Evolutionary conservation across 2,329 filamentous ascomycete species (phyloP), one percentile per base, ranked within the genome.

Genomic region (Fragosphaeria purpurea): DNA sequence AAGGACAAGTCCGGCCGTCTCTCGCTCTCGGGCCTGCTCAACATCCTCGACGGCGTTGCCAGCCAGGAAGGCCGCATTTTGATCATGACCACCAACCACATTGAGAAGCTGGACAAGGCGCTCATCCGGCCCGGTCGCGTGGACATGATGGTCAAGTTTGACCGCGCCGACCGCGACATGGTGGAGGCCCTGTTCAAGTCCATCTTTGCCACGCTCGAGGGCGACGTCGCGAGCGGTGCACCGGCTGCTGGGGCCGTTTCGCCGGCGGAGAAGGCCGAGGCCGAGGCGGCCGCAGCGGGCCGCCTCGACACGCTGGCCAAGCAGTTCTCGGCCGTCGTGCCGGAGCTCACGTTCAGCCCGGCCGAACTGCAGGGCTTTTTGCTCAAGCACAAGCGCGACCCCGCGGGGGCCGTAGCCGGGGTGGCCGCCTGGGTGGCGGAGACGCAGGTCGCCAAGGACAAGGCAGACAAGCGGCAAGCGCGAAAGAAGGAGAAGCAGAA

Each of bases 1-100:
- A 55, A 48, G n/a, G 44, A 41, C 51, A 57, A 53, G 30, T 33
- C 46, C 30, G 59, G 63, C 2, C 66, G 73, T 4, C 66, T 93
- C 43, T 87, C 85, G 0, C 74, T 93, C 2, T 88, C 85, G 0
- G 86, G 85, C 0, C 71, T 93, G 2, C 77, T 93, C 45, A 93
- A 93, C 65, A 84, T 86, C 44, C 82, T 93, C 41, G 86, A 94
- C 58, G 86, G 88, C 40, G 79, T 82, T 6, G 77, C 77, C 13
- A 80, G 77, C 7, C 77, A 81, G 55, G 79, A 83, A 59, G 78
- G 79, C 6, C 74, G 78, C n/a, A 70, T 82, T 5, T 70, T 82
- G 11, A 75, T 82, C 62, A 82, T 82, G 79, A 82, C 79, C 3
- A 82, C 79, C n/a, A 82, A 82, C 57, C 77, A 81, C 61, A 49